phyloP scores from a whole-genome alignment of 768 basidiomycete species.

The Hortiboletus campestris region DNA sequence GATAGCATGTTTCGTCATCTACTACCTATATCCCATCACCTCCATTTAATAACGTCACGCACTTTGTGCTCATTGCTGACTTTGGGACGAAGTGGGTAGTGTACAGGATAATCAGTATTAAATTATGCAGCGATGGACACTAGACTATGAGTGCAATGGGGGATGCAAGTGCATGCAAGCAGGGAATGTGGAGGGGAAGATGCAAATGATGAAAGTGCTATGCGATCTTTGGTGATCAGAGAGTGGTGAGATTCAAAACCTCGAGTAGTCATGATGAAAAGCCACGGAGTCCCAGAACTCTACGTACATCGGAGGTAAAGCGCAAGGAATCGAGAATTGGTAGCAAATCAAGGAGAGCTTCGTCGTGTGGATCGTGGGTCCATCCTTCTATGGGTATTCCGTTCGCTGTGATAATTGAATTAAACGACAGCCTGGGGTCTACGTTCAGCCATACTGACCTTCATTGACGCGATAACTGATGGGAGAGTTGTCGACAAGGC shows the following conservation, averaged over 20 bases:
- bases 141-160: constrained; percentile 28
- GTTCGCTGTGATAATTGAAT: constrained; percentile 60
- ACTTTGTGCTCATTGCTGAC: constrained; percentile 19
- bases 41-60: constrained; percentile 30
- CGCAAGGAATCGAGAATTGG: constrained; percentile 94
- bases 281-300: constrained; percentile 76
- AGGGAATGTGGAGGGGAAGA: constrained; percentile 22
- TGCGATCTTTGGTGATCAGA: constrained; percentile 17
- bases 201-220: constrained; percentile 24
- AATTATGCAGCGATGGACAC: constrained; percentile 34
- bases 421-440: not conserved
- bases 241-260: constrained; percentile 3
- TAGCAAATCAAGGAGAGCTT: constrained; percentile 91
- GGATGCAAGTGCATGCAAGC: constrained; percentile 28
- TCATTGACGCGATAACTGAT: constrained; percentile 89
- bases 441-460: constrained; percentile 50
- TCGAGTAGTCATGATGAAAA: constrained; percentile 37
- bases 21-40: constrained; percentile 35
- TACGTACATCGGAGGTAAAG: constrained; percentile 93
- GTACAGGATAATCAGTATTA: constrained; percentile 39
- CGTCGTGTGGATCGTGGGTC: constrained; percentile 96
- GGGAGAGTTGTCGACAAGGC: constrained; percentile 95
- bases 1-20: constrained; percentile 27
- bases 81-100: constrained; percentile 28
- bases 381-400: constrained; percentile 99